Evolutionary conservation across 495 filamentous ascomycete genomes (phyloP).

Genomic region (Trichocladium uniseriatum): DNA sequence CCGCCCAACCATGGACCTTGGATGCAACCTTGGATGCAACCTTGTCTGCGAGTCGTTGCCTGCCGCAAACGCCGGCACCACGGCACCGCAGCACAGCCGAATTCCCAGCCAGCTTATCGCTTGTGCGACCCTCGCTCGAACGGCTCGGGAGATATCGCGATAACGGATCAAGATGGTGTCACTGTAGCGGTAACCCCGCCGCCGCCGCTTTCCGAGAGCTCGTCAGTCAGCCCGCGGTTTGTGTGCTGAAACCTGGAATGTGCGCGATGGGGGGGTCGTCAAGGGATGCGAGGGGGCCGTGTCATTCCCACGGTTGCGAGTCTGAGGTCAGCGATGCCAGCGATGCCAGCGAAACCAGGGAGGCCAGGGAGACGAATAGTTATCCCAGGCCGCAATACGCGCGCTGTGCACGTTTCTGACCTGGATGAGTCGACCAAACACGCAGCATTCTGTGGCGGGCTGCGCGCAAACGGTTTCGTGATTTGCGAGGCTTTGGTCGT

Average conservation of each 20-base stretch:
- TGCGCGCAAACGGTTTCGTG: constrained; percentile 5
- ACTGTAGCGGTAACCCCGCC: constrained; percentile 12
- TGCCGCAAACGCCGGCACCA: no score
- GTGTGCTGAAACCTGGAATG: no score
- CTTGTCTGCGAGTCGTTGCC: no score
- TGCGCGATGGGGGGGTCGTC: no score
- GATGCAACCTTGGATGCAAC: no score
- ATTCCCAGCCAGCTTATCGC: no score
- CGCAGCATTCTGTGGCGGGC: neutral
- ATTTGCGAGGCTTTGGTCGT: constrained; percentile 9
- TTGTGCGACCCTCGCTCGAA: neutral
- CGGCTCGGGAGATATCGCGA: constrained; percentile 10
- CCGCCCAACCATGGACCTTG: no score
- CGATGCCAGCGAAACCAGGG: constrained; percentile 2
- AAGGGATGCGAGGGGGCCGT: no score
- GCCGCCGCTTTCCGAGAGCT: neutral
- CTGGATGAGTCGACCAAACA: constrained; percentile 2
- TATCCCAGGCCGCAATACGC: neutral
- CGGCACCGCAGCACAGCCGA: no score
- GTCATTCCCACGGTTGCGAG: neutral
- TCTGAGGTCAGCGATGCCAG: constrained; percentile 2
- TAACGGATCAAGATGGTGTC: constrained; percentile 19
- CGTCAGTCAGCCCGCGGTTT: no score
- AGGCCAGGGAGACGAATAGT: no score
- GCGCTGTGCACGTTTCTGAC: neutral